These are phyloP conservation scores for Dioscorea alata DNA, from an alignment of 106 monocot genomes.

Conservation along the genomic window DNA sequence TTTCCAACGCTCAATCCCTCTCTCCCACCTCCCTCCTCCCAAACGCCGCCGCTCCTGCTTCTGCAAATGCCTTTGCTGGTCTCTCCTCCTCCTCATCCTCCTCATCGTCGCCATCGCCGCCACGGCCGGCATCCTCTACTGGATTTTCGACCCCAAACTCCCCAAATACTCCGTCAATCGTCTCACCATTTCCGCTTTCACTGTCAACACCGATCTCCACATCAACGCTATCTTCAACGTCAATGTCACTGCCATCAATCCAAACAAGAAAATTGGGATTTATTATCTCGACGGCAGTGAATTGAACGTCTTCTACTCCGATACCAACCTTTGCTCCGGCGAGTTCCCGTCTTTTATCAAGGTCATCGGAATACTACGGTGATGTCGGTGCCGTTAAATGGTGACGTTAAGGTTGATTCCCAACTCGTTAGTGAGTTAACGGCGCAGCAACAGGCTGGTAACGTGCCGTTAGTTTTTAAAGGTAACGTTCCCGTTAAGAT, in stretches of 20 bases:
- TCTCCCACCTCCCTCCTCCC: constrained; percentile 12
- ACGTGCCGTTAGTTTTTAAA: constrained; percentile 51
- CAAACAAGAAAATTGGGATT: constrained; percentile 81
- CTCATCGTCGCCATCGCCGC: constrained; percentile 47
- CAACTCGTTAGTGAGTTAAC: constrained; percentile 21
- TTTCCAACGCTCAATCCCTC: constrained; percentile 19
- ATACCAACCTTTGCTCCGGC: constrained; percentile 43
- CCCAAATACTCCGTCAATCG: constrained; percentile 75
- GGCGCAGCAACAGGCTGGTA: constrained; percentile 52
- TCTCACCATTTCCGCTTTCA: constrained; percentile 49
- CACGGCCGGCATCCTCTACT: constrained; percentile 59
- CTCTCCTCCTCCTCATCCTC: constrained; percentile 44
- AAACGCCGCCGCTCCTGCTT: constrained; percentile 17
- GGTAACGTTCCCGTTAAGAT: constrained; percentile 69
- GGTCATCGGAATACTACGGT: constrained; percentile 77
- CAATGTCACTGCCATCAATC: constrained; percentile 62
- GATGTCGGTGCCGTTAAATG: constrained; percentile 35
- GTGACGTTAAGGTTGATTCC: constrained; percentile 36
- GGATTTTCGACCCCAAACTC: constrained; percentile 64
- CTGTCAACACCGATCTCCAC: constrained; percentile 30
- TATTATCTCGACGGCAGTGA: constrained; percentile 67
- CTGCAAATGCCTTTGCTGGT: constrained; percentile 69
- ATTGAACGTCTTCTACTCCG: constrained; percentile 52
- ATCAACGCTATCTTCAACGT: constrained; percentile 45
- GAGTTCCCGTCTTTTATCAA: constrained; percentile 90